Base-by-base conservation (phyloP, 2,329 filamentous ascomycete species). In the Fusarium sublunatum region DNA sequence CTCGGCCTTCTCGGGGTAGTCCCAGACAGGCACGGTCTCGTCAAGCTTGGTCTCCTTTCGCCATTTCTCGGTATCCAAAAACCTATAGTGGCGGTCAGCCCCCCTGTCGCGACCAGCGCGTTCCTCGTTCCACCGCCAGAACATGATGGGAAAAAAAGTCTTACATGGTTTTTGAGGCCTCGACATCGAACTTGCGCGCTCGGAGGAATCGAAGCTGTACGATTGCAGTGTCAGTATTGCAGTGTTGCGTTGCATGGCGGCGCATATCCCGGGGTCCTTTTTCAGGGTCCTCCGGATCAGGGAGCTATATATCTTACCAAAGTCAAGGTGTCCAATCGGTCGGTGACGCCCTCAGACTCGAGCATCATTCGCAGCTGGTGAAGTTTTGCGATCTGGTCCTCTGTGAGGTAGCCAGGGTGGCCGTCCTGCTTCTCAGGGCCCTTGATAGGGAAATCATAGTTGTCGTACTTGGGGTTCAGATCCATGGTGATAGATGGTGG, bases 171-270 rank as follows among this genome's bases (percentile, higher is more conserved):
- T 97, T 95, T 68, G 93, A 78, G 28, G 87, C 80, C 70, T 90
- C 84, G 61, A 97, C 91, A 77, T 97, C 91, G 77, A 97, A 99
- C 84, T 98, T 98, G 75, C 95, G 88, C 53, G 95, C 95, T 76
- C 95, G 88, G 73, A 99, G 83, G 81, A 97, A 97, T 75, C 93
- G 90, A 75, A 97, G 82, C 88, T 93, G 50, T 34, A 45, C 15
- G 31, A 13, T 11, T 31, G 12, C 69, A 26, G 50, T 41, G 43
- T 67, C 53, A 69, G 47, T 53, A 47, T 40, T 34, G 24, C 19
- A 19, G 19, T 19, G 24, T 26, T 48, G 34, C 42, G 22, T 45
- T 36, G 38, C 45, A 29, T 29, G 39, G 29, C 29, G 43, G 53
- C 51, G 47, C 39, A 58, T 53, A 40, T n/a, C 42, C 32, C 47